Percentiles rank a stretch among this genome's conserved stretches.
These are phyloP conservation scores for Colletotrichum musae DNA, from an alignment of 2,329 filamentous ascomycete genomes.

Conservation along the genomic window DNA sequence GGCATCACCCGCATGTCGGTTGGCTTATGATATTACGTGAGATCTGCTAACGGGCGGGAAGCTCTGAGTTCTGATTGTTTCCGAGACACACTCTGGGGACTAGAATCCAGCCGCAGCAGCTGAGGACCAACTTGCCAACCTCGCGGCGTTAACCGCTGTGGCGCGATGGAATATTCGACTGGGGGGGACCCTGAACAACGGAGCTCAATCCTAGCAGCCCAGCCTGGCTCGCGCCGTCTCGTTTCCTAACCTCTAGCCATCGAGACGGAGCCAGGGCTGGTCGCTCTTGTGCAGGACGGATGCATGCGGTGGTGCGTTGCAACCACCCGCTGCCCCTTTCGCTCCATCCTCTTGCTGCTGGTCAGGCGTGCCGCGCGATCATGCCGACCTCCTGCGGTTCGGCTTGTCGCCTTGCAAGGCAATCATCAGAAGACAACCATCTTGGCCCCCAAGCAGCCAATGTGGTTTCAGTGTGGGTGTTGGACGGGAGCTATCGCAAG, in stretches of 20 bases:
- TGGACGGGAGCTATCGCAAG: conserved; percentile 26
- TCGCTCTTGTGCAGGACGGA: background rate
- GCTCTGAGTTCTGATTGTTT: background rate
- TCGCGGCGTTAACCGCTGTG: conserved; percentile 17
- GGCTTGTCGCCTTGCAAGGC: conserved; percentile 16
- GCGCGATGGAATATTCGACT: background rate
- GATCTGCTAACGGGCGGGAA: conserved; percentile 7
- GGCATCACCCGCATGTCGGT: conserved; percentile 8
- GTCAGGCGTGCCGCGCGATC: conserved; percentile 12
- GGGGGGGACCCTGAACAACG: conserved; percentile 12
- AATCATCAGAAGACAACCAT: background rate
- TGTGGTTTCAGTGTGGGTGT: background rate
- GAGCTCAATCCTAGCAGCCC: background rate
- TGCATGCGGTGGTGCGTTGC: background rate
- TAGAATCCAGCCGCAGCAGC: background rate
- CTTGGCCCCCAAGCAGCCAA: background rate
- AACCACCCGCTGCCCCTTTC: background rate
- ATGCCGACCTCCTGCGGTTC: background rate
- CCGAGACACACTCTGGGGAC: background rate
- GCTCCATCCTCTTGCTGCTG: background rate
- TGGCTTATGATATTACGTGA: conserved; percentile 30
- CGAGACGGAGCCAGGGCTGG: background rate
- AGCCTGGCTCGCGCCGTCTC: background rate
- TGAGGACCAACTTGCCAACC: background rate
- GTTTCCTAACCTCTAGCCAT: background rate